These are phyloP conservation scores for Scenedesmus sp. DNA, from an alignment of 163 green algal genomes.

Conservation along the genomic window DNA sequence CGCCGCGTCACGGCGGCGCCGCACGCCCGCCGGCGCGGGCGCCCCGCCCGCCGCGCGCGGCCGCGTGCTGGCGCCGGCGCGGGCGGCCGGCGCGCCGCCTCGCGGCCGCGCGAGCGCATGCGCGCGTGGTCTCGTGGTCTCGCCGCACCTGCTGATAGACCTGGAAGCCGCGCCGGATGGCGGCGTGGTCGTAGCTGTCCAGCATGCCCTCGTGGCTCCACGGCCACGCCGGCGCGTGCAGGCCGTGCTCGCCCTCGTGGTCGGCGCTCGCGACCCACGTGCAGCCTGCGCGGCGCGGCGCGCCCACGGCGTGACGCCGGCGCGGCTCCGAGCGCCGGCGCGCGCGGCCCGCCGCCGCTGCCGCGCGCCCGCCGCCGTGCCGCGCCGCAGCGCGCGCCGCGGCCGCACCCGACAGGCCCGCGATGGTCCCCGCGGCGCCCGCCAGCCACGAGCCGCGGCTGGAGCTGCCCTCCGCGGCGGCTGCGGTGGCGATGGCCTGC, in stretches of 20 bases:
- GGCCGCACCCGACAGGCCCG: conserved; percentile 26
- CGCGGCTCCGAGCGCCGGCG: too few species aligned
- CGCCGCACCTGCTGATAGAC: conserved; percentile 83
- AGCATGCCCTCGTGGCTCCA: conserved; percentile 94
- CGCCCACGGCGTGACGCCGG: too few species aligned
- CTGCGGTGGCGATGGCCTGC: conserved; percentile 16
- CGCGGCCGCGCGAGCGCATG: too few species aligned
- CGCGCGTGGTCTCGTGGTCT: too few species aligned
- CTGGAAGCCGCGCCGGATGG: conserved; percentile 94
- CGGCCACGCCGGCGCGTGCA: conserved; percentile 83
- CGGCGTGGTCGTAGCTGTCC: conserved; percentile 91
- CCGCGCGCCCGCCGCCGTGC: neutral
- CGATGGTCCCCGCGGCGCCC: conserved; percentile 30
- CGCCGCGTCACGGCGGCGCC: too few species aligned
- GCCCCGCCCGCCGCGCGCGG: too few species aligned
- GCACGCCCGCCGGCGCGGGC: too few species aligned
- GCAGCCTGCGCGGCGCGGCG: conserved; percentile 40
- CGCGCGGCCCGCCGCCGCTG: too few species aligned
- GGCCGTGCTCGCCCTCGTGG: conserved; percentile 93
- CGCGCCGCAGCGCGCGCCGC: neutral
- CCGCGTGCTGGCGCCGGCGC: too few species aligned
- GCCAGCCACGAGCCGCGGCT: conserved; percentile 29
- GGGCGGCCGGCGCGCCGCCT: too few species aligned
- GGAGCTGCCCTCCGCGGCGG: neutral
- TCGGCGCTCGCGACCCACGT: conserved; percentile 65